Percentiles rank a stretch among this genome's conserved stretches.
Evolutionary conservation across 352 stramenopile species (phyloP).

Genomic region (Globisporangium megalacanthum): DNA sequence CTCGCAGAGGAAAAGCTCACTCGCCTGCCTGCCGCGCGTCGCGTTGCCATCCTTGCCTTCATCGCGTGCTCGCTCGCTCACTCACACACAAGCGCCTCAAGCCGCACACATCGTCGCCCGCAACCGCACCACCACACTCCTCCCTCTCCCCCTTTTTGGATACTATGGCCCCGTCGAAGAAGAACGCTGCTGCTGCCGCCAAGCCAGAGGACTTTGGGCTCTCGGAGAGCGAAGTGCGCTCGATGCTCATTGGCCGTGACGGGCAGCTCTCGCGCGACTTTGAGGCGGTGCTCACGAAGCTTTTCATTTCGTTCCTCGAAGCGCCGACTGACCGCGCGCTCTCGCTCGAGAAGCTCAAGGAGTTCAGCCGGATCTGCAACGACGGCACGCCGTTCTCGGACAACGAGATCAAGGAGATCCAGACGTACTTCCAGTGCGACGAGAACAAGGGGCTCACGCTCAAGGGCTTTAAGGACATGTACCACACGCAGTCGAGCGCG

Average conservation of each 20-base stretch:
- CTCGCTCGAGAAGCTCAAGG: conserved; percentile 82
- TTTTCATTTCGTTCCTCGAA: conserved; percentile 84
- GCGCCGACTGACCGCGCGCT: conserved; percentile 72
- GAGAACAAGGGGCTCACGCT: conserved; percentile 88
- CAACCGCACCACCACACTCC: background rate
- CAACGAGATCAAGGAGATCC: conserved; percentile 88
- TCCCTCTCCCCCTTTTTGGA: background rate
- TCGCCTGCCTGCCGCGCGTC: background rate
- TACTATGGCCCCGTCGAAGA: conserved; percentile 56
- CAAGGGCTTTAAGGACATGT: conserved; percentile 90
- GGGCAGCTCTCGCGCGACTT: conserved; percentile 81
- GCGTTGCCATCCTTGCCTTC: background rate
- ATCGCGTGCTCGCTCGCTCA: background rate
- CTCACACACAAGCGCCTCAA: conserved; percentile 3
- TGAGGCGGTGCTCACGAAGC: conserved; percentile 76
- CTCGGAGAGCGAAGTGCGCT: conserved; percentile 79
- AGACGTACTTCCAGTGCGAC: conserved; percentile 90
- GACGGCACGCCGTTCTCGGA: conserved; percentile 85
- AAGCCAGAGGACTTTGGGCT: conserved; percentile 36
- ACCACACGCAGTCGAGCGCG: conserved; percentile 87
- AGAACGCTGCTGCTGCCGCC: conserved; percentile 17
- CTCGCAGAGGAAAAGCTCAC: background rate
- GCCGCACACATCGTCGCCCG: background rate
- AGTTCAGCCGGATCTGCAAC: conserved; percentile 88
- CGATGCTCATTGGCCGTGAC: conserved; percentile 79